Evolutionary conservation across 352 stramenopile species (phyloP).

Genomic region (Phytophthora melonis): DNA sequence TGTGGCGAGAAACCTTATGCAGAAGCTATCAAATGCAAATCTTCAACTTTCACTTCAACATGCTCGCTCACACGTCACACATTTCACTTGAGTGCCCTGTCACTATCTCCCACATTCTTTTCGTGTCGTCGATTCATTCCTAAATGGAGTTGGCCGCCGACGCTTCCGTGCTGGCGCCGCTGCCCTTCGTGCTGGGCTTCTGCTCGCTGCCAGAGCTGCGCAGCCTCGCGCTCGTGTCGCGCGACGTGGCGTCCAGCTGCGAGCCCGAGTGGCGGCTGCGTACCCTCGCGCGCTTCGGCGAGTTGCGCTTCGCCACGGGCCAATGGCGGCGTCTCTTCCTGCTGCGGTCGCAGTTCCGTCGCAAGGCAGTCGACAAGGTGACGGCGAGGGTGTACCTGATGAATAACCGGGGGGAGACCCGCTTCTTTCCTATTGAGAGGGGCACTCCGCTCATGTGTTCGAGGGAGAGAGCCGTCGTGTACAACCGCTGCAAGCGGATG

Average conservation of each 20-base stretch:
- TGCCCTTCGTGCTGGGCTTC: slow-evolving; percentile 68
- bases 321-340: slow-evolving; percentile 76
- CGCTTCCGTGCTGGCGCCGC: slow-evolving; percentile 31
- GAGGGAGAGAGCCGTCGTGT: slow-evolving; percentile 75
- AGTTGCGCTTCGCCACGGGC: slow-evolving; percentile 57
- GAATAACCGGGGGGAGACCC: slow-evolving; percentile 80
- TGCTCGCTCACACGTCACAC: neutral
- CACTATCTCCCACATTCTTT: neutral
- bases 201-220: slow-evolving; percentile 57
- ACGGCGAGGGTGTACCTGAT: slow-evolving; percentile 84
- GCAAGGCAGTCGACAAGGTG: slow-evolving; percentile 64
- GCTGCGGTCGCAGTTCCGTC: slow-evolving; percentile 69
- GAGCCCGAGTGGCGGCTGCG: slow-evolving; percentile 76
- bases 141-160: slow-evolving; percentile 15
- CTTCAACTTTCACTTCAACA: no score
- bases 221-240: slow-evolving; percentile 55
- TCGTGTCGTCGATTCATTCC: neutral
- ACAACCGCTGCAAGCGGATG: slow-evolving; percentile 88
- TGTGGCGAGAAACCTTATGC: no score
- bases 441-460: slow-evolving; percentile 82
- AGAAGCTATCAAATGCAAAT: no score
- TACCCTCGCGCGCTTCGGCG: slow-evolving; percentile 57
- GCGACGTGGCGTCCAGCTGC: slow-evolving; percentile 50
- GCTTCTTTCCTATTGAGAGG: slow-evolving; percentile 63
- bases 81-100: neutral